Evolutionary conservation across 192 early-diverging fungal genomes (phyloP), one percentile per base, ranked within the genome.

Genomic region (Phlyctochytrium arcticum): DNA sequence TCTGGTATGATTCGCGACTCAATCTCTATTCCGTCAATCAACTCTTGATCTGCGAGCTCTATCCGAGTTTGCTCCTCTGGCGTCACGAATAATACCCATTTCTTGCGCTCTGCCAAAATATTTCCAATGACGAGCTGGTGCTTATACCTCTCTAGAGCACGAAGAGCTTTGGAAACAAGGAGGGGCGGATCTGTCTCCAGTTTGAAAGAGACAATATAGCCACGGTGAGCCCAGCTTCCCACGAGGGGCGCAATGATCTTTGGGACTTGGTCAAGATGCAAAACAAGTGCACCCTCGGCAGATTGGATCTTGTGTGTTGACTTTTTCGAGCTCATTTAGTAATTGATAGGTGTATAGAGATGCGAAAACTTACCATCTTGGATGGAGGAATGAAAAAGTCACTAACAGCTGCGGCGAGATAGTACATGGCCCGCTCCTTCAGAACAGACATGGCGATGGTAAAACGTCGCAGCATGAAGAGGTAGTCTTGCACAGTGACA

Each of bases 41-140:
- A 53, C 53, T 87, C 80, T 21, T 86, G 75, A 5, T 71, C 60
- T 6, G 81, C 67, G 31, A 91, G 37, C n/a, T 63, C 64, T 31
- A 91, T 51, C 17, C 79, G 36, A 27, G n/a, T 46, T 34, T 70
- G 27, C 17, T 54, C 72, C 19, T 47, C 67, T 17, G 65, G 34
- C n/a, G 60, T 68, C 27, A 80, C 72, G 21, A 80, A 61, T 37
- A 56, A 86, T 12, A 99, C 95, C 21, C 86, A 80, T 29, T 78
- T 72, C 78, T 99, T 99, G 33, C 97, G 82, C 2, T 92, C 96
- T 32, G 74, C 69, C 7, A 99, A 72, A 70, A 98, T 83, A 62
- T 99, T 99, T 51, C 89, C 95, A 77, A 99, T 92, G 29, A 99
- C 97, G 23, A 95, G 83, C 71, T 99, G 95, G 72, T 99, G 97